Conservation (phyloP, 169 alveolate genomes). For the Cardiosporidium cionae region DNA sequence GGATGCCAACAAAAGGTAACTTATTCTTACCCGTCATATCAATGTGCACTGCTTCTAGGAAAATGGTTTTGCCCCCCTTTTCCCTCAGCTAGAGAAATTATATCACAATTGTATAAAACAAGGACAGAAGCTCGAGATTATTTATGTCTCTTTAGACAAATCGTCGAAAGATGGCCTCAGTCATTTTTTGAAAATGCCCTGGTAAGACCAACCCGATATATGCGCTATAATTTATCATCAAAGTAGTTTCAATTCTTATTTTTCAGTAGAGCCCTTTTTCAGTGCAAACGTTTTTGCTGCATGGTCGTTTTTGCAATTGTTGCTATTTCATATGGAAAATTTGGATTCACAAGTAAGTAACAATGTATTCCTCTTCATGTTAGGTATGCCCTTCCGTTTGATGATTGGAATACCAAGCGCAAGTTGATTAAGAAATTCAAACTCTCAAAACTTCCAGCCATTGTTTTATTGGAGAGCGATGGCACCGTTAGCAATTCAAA, state of each 20-base stretch:
- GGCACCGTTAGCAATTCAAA: not conserved
- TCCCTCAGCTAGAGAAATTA: not conserved
- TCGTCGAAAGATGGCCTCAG: not conserved
- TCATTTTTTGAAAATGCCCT: not conserved
- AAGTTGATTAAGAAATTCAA: not conserved
- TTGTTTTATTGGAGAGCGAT: not conserved
- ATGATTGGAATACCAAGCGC: not conserved
- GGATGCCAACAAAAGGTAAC: too few species aligned
- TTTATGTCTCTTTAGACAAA: not conserved
- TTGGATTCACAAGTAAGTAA: too few species aligned
- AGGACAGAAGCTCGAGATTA: not conserved
- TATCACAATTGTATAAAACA: not conserved
- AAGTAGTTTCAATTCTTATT: too few species aligned
- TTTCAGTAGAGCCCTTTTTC: too few species aligned
- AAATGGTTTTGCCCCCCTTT: not conserved
- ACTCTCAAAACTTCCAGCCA: not conserved
- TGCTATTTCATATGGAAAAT: too few species aligned
- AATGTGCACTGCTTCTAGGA: too few species aligned
- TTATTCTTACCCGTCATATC: too few species aligned
- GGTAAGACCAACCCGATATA: too few species aligned
- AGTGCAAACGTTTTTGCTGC: too few species aligned
- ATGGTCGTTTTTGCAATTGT: too few species aligned
- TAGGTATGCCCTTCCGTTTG: not conserved
- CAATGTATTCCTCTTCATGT: too few species aligned
- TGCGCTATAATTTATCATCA: too few species aligned